Evolutionary conservation across 2,329 filamentous ascomycete genomes (phyloP).

Genomic region (Fusarium begoniae): DNA sequence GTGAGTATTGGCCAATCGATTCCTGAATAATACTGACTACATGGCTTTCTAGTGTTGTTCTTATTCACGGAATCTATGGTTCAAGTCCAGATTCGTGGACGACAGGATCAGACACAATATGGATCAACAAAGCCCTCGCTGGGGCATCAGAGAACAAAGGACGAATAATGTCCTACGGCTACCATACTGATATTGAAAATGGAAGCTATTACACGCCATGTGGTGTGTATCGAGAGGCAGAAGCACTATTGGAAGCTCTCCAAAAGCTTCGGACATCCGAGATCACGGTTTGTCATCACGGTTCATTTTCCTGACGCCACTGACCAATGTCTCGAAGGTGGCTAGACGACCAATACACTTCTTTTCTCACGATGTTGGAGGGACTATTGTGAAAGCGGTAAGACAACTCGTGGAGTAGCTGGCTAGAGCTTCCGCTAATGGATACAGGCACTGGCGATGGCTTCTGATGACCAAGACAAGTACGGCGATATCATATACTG

Average conservation of each 20-base stretch:
- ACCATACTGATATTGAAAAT: neutral
- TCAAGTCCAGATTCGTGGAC: neutral
- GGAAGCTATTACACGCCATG: neutral
- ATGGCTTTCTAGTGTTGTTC: neutral
- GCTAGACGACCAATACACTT: conserved; percentile 1
- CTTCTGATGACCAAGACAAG: neutral
- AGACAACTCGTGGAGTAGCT: neutral
- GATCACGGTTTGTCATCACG: neutral
- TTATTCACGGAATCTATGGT: neutral
- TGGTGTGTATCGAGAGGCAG: neutral
- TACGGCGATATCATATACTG: neutral
- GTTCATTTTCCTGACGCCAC: neutral
- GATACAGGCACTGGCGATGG: neutral
- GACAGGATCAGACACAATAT: neutral
- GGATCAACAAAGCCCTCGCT: neutral
- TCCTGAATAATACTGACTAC: neutral
- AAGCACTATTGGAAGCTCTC: neutral
- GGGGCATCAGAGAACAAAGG: neutral
- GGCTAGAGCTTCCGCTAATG: neutral
- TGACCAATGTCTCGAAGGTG: neutral
- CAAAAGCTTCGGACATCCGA: neutral
- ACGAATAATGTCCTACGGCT: neutral
- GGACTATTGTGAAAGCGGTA: conserved; percentile 12
- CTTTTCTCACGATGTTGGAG: conserved; percentile 14
- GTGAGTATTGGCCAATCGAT: neutral